Base-by-base conservation (phyloP, 2,329 filamentous ascomycete species). In the Ophiostoma ulmi region DNA sequence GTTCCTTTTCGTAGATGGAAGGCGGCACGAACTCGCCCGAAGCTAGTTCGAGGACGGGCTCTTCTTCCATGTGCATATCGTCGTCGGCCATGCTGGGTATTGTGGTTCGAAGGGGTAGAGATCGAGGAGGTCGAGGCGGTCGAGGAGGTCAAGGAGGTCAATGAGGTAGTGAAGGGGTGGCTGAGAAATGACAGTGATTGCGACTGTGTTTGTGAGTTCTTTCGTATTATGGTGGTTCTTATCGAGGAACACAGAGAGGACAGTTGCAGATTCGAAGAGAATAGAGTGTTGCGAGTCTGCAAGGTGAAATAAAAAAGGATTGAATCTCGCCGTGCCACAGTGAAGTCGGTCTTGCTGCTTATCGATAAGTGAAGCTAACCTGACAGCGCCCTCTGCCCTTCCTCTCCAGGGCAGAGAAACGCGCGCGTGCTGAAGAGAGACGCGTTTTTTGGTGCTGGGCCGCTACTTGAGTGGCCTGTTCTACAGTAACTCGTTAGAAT, bases 1-100 rank as follows among this genome's bases (percentile, higher is more conserved):
- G 84, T 55, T 81, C 78, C 22, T 80, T 70, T 65, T 78, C 77
- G 79, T 90, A 81, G 75, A 94, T 84, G 20, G 90, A 93, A 7
- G 91, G 91, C 17, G 91, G 90, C 73, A 91, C 81, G 80, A 90
- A 92, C 67, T 72, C 70, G 72, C 44, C 69, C 17, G 72, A n/a
- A 72, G 78, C 77, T 26, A 80, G 79, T 69, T 76, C 75, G 75
- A 78, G 76, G 69, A 82, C 80, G 71, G 76, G 75, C 74, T 84
- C 81, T 71, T 81, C 79, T 17, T 71, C 61, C 69, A 72, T 72
- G 63, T 58, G 61, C 1, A 64, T 69, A 61, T 67, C 52, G 67
- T 63, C 64, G 31, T 70, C 52, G 52, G n/a, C 67, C 67, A 68
- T 70, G 58, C 36, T 22, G 38, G 14, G 20, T 13, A 31, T 3